Evolutionary conservation across 108 stramenopile genomes (phyloP).

Genomic region (Fistulifera pelliculosa): DNA sequence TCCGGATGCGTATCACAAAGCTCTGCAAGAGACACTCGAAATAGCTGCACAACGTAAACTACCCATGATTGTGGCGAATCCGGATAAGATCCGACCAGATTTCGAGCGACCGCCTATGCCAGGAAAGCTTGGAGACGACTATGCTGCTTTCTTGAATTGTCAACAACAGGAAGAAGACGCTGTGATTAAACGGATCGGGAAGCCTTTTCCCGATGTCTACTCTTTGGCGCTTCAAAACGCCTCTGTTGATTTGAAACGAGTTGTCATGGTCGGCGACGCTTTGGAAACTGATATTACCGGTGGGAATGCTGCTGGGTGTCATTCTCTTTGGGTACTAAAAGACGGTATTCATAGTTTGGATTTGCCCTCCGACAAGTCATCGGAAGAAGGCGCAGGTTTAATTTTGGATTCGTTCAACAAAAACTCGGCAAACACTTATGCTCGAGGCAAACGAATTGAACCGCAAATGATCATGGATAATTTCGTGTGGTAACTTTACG

Average conservation of each 20-base stretch:
- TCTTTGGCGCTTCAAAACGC: slow-evolving; percentile 38
- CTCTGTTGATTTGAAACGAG: slow-evolving; percentile 13
- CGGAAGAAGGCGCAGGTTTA: slow-evolving; percentile 19
- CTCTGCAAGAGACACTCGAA: slow-evolving; percentile 35
- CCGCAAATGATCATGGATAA: slow-evolving; percentile 19
- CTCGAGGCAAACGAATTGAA: slow-evolving; percentile 12
- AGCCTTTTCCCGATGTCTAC: slow-evolving; percentile 72
- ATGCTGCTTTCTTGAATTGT: slow-evolving; percentile 38
- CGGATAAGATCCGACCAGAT: slow-evolving; percentile 82
- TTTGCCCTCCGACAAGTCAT: slow-evolving; percentile 18
- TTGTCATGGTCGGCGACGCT: slow-evolving; percentile 77
- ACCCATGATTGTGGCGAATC: slow-evolving; percentile 91
- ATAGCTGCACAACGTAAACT: slow-evolving; percentile 48
- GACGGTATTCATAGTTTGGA: slow-evolving; percentile 57
- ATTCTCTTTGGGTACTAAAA: slow-evolving; percentile 58
- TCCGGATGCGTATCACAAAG: slow-evolving; percentile 39
- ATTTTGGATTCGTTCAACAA: slow-evolving; percentile 50
- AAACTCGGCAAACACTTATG: slow-evolving; percentile 18
- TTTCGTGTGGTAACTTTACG: slow-evolving; percentile 29
- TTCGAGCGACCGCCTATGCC: slow-evolving; percentile 82
- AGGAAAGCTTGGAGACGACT: slow-evolving; percentile 75
- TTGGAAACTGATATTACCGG: slow-evolving; percentile 80
- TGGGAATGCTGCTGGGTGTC: slow-evolving; percentile 31
- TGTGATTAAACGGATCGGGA: slow-evolving; percentile 63
- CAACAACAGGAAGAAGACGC: slow-evolving; percentile 19